These are phyloP conservation scores for Pichia kluyveri DNA, from an alignment of 805 yeast genomes.

Conservation along the genomic window DNA sequence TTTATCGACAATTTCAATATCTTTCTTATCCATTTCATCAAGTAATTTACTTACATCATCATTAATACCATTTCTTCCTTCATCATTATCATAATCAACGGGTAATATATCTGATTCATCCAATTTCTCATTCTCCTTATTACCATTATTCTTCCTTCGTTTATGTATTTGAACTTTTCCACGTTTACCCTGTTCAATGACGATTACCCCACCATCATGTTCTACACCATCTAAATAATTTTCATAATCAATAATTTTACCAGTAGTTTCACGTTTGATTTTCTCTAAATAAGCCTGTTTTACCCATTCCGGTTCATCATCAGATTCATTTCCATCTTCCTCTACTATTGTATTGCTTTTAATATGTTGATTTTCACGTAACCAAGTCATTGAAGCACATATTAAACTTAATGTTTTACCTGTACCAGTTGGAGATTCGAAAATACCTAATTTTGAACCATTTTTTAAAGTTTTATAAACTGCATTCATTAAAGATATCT, in stretches of 20 bases:
- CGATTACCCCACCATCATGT: conserved; percentile 15
- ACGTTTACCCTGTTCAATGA: conserved; percentile 15
- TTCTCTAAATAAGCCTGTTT: conserved; percentile 25
- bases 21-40: conserved; percentile 27
- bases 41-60: conserved; percentile 42
- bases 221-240: conserved; percentile 29
- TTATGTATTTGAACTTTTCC: conserved; percentile 18
- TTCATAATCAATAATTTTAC: conserved; percentile 32
- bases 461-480: conserved; percentile 53
- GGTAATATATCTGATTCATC: conserved; percentile 8
- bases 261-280: conserved; percentile 21
- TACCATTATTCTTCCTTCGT: conserved; percentile 12
- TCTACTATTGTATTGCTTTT: not conserved
- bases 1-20: conserved; percentile 1
- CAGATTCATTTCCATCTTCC: conserved; percentile 21
- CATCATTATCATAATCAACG: conserved; percentile 24
- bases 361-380: conserved; percentile 24
- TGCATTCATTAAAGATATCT: conserved; percentile 63
- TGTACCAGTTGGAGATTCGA: conserved; percentile 93
- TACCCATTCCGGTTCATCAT: conserved; percentile 36
- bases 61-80: conserved; percentile 20
- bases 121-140: conserved; percentile 1
- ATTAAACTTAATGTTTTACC: conserved; percentile 86
- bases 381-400: conserved; percentile 81
- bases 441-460: conserved; percentile 59